Percentiles rank a stretch among this genome's conserved stretches.
Evolutionary conservation across 2,329 filamentous ascomycete species (phyloP).

Genomic region (Pseudocercospora vitis): DNA sequence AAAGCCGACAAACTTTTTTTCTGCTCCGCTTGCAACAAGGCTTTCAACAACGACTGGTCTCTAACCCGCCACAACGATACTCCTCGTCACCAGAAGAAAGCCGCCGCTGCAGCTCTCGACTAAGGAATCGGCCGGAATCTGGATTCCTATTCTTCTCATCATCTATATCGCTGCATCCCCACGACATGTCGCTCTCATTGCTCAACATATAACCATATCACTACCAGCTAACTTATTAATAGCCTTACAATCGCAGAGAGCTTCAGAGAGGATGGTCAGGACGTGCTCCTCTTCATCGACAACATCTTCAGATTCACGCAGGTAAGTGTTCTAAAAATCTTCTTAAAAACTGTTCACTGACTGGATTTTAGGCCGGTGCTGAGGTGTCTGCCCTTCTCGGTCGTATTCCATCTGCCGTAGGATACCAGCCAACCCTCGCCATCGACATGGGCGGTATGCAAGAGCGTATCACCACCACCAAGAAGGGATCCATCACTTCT

Average conservation of each 20-base stretch:
- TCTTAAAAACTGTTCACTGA: too few species aligned
- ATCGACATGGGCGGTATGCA: conserved; percentile 99
- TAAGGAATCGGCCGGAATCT: not conserved
- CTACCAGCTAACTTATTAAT: too few species aligned
- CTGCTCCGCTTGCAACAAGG: not conserved
- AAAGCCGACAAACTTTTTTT: not conserved
- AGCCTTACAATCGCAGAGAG: too few species aligned
- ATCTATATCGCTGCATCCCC: not conserved
- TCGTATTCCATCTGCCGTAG: conserved; percentile 99
- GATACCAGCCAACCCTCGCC: conserved; percentile 98
- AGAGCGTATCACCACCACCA: conserved; percentile 99
- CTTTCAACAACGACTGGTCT: not conserved
- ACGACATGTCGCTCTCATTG: too few species aligned
- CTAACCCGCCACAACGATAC: not conserved
- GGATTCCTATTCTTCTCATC: too few species aligned
- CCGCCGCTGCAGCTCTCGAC: not conserved
- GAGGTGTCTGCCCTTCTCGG: conserved; percentile 99
- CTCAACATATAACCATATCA: too few species aligned
- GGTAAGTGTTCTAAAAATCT: too few species aligned
- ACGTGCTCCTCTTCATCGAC: conserved; percentile 99
- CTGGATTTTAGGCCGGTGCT: conserved; percentile 98
- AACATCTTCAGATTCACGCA: conserved; percentile 99
- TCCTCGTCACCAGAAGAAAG: not conserved
- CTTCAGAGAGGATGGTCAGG: too few species aligned
- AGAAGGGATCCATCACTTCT: conserved; percentile 98